These are phyloP conservation scores for Aspergillus sojae DNA, from an alignment of 2,329 filamentous ascomycete genomes.

Conservation along the genomic window DNA sequence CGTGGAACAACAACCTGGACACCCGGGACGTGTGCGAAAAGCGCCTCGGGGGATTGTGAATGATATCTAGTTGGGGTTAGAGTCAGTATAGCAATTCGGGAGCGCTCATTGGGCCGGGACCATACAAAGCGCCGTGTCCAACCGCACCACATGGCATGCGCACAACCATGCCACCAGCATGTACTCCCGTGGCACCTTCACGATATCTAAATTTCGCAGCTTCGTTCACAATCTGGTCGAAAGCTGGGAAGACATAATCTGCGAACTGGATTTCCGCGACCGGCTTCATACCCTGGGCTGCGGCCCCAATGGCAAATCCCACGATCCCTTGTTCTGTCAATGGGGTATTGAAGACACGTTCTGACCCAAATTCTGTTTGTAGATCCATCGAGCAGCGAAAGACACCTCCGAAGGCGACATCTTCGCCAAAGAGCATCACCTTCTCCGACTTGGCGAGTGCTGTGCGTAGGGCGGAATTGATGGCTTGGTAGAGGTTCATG, in stretches of 20 bases:
- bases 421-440: constrained; percentile 91
- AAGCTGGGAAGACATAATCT: constrained; percentile 90
- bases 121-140: constrained; percentile 77
- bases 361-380: constrained; percentile 80
- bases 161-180: constrained; percentile 78
- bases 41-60: constrained; percentile 82
- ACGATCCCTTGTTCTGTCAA: constrained; percentile 92
- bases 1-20: constrained; percentile 83
- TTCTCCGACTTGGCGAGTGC: constrained; percentile 82
- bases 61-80: constrained; percentile 60
- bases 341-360: constrained; percentile 95
- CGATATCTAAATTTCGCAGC: constrained; percentile 86
- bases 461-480: constrained; percentile 85
- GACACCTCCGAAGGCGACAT: constrained; percentile 95
- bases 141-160: constrained; percentile 90
- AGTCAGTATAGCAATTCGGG: neutral
- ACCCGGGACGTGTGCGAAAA: constrained; percentile 88
- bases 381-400: constrained; percentile 94
- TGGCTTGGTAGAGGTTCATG: constrained; percentile 90
- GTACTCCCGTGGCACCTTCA: constrained; percentile 64
- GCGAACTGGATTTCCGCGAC: constrained; percentile 96
- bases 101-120: neutral
- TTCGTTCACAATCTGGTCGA: constrained; percentile 93
- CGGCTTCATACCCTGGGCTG: constrained; percentile 87
- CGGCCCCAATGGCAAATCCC: constrained; percentile 88